phyloP scores from a whole-genome alignment of 2,329 filamentous ascomycete species.

The Endoconidiophora laricicola region DNA sequence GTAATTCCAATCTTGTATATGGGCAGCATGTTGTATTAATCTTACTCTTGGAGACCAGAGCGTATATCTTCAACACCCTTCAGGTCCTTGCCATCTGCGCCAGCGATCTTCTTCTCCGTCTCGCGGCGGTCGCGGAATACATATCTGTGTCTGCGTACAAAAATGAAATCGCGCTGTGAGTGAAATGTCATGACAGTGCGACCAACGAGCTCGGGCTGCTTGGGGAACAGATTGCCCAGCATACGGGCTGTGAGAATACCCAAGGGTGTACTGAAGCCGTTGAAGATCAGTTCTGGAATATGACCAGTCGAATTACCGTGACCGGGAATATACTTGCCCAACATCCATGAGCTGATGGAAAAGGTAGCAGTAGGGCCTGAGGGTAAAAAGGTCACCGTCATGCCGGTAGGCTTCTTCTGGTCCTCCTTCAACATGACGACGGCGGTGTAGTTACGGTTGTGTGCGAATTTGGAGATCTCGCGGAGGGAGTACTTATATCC shows the following conservation, averaged over 20 bases:
- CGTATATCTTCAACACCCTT: constrained; percentile 73
- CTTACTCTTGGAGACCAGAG: constrained; percentile 65
- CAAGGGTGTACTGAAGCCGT: constrained; percentile 87
- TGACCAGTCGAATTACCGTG: constrained; percentile 81
- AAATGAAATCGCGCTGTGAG: constrained; percentile 94
- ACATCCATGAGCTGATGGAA: constrained; percentile 75
- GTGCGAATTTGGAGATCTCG: constrained; percentile 76
- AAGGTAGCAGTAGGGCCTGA: constrained; percentile 86
- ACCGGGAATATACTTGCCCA: constrained; percentile 72
- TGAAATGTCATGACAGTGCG: constrained; percentile 83
- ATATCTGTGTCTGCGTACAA: constrained; percentile 78
- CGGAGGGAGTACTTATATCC: constrained; percentile 81
- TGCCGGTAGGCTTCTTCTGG: constrained; percentile 62
- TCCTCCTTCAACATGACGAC: constrained; percentile 80
- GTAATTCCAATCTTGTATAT: background rate
- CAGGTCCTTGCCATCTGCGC: constrained; percentile 65
- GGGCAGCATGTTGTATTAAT: background rate
- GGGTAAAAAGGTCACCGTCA: constrained; percentile 75
- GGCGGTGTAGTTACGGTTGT: constrained; percentile 67
- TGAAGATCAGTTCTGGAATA: constrained; percentile 77
- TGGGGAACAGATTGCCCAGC: constrained; percentile 47
- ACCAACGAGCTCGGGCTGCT: constrained; percentile 66
- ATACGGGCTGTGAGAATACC: constrained; percentile 76
- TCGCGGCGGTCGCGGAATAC: constrained; percentile 77
- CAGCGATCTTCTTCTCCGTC: constrained; percentile 74